A percentile compares a stretch with the other conserved stretches of the same genome.
Evolutionary conservation across 768 basidiomycete species (phyloP).

Genomic region (Scleroderma citrinum): DNA sequence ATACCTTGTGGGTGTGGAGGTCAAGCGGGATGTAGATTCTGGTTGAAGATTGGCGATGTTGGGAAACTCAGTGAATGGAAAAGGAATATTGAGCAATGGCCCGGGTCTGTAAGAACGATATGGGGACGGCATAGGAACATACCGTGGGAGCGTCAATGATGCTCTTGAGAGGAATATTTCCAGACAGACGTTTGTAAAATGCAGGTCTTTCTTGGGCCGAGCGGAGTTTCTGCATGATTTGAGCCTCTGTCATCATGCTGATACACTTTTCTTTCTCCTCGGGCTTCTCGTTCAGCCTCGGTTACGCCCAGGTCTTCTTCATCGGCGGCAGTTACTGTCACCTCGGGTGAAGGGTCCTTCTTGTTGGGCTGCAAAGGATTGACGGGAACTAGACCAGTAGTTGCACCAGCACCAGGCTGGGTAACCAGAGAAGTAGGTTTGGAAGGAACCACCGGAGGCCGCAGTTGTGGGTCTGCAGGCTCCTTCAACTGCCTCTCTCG

Average conservation of each 20-base stretch:
- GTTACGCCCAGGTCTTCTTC: conserved; percentile 45
- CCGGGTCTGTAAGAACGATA: no score
- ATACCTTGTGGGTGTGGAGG: no score
- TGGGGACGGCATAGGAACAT: no score
- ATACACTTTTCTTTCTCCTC: conserved; percentile 75
- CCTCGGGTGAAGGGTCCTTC: conserved; percentile 42
- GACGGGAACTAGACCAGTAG: conserved; percentile 53
- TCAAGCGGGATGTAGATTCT: no score
- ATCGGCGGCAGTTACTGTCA: conserved; percentile 50
- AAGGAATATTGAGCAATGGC: no score
- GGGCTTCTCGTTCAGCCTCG: conserved; percentile 55
- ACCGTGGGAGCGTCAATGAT: no score
- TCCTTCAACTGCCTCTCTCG: conserved; percentile 19
- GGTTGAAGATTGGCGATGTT: no score
- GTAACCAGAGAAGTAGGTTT: conserved; percentile 39
- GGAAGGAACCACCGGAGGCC: conserved; percentile 38
- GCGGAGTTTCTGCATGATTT: conserved; percentile 96
- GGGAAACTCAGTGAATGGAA: no score
- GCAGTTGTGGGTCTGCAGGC: conserved; percentile 30
- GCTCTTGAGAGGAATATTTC: no score
- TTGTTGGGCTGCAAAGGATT: conserved; percentile 73
- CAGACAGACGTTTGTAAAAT: no score
- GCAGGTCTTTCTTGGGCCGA: no score
- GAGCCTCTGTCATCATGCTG: conserved; percentile 93
- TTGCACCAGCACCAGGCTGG: conserved; percentile 42